A percentile compares a stretch with the other conserved stretches of the same genome.
Evolutionary conservation across 2,329 filamentous ascomycete genomes (phyloP).

Genomic region (Xylariaceae sp.): DNA sequence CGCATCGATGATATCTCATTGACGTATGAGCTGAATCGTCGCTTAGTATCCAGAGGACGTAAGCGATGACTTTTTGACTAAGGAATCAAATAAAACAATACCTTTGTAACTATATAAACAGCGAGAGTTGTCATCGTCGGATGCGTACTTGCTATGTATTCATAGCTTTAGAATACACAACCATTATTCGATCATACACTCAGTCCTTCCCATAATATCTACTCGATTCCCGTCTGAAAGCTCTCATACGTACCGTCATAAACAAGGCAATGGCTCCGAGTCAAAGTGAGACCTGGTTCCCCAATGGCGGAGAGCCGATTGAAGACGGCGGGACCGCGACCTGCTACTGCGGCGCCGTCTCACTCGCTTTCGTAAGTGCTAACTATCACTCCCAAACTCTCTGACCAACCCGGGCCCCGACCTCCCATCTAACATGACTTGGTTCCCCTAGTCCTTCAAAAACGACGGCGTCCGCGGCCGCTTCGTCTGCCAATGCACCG

Average conservation of each 20-base stretch:
- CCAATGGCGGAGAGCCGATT: neutral
- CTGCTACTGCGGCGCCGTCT: neutral
- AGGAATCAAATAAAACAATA: too few species aligned
- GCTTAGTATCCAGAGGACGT: too few species aligned
- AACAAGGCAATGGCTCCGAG: neutral
- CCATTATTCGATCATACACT: too few species aligned
- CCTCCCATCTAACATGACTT: neutral
- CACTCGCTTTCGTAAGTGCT: neutral
- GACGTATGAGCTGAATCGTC: too few species aligned
- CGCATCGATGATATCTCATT: too few species aligned
- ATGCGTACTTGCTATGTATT: too few species aligned
- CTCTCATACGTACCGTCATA: neutral
- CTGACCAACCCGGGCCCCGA: neutral
- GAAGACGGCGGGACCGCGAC: neutral
- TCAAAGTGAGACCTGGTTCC: neutral
- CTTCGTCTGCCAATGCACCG: slow-evolving; percentile 57
- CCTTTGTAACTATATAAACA: too few species aligned
- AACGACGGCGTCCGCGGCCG: slow-evolving; percentile 40
- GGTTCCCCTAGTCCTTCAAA: slow-evolving; percentile 35
- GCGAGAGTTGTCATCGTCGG: too few species aligned
- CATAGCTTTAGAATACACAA: too few species aligned
- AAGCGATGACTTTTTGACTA: too few species aligned
- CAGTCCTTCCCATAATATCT: too few species aligned
- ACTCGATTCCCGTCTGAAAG: too few species aligned
- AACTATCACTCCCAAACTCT: neutral